phyloP scores from a whole-genome alignment of 2,329 filamentous ascomycete genomes.

The Trichoderma brevicompactum region DNA sequence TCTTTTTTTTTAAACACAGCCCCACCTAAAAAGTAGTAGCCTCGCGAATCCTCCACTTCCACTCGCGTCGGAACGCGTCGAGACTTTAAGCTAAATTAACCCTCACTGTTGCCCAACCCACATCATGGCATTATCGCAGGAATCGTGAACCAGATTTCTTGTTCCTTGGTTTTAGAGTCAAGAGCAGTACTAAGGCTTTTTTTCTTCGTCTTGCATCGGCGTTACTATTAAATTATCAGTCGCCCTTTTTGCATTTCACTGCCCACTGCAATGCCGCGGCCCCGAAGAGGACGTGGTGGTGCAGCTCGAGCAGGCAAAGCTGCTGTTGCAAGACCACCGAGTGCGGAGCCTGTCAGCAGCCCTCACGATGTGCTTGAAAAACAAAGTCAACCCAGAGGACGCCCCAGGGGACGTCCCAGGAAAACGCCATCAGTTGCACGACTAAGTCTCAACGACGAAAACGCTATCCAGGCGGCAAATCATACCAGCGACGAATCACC shows the following conservation, averaged over 20 bases:
- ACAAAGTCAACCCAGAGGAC: conserved; percentile 35
- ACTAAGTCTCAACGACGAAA: conserved; percentile 35
- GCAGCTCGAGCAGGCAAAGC: conserved; percentile 35
- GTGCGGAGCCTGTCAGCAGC: conserved; percentile 9
- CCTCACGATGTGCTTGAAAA: conserved; percentile 24
- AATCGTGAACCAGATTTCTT: not conserved
- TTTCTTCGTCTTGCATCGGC: not conserved
- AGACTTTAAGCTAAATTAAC: conserved; percentile 32
- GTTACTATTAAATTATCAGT: not conserved
- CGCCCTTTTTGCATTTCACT: not conserved
- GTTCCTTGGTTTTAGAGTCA: not conserved
- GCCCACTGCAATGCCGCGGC: conserved; percentile 38
- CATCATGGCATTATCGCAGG: conserved; percentile 1
- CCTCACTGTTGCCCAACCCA: conserved; percentile 16
- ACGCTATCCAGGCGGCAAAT: conserved; percentile 36
- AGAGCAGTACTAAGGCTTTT: not conserved
- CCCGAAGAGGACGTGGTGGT: conserved; percentile 38
- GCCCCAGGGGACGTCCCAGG: conserved; percentile 33
- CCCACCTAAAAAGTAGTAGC: conserved; percentile 15
- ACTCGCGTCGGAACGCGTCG: conserved; percentile 40
- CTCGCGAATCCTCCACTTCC: conserved; percentile 25
- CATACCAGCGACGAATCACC: conserved; percentile 45
- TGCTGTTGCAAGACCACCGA: not conserved
- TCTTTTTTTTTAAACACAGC: not conserved
- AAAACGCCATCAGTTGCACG: conserved; percentile 30